A percentile compares a stretch with the other conserved stretches of the same genome.
phyloP scores from a whole-genome alignment of 208 protist species.

The Leishmania lainsoni region DNA sequence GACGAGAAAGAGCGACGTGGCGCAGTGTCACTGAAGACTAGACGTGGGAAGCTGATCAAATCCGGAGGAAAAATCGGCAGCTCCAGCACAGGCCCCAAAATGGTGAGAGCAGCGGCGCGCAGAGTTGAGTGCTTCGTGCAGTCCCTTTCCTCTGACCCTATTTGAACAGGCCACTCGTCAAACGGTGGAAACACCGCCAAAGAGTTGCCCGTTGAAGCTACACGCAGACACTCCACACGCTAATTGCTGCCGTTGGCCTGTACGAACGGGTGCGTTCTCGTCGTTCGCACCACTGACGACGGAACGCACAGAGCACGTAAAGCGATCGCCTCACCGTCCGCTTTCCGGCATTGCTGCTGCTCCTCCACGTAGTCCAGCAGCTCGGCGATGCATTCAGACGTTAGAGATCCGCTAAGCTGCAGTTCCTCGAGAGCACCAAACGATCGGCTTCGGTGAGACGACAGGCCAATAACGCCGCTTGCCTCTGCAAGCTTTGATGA shows the following conservation, averaged over 20 bases:
- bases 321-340: neutral
- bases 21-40: neutral
- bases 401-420: constrained; percentile 72
- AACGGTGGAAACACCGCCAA: neutral
- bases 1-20: neutral
- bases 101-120: neutral
- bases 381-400: constrained; percentile 41
- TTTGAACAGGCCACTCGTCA: neutral
- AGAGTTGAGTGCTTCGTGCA: neutral
- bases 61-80: neutral
- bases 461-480: neutral
- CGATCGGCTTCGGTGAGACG: neutral
- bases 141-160: neutral
- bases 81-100: neutral
- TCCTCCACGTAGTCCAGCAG: constrained; percentile 66
- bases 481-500: neutral
- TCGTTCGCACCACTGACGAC: constrained; percentile 22
- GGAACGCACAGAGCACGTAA: constrained; percentile 41
- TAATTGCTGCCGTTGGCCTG: constrained; percentile 25
- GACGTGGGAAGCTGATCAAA: neutral
- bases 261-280: constrained; percentile 43
- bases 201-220: neutral
- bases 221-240: constrained; percentile 8
- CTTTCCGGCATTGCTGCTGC: constrained; percentile 16
- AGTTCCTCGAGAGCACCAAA: constrained; percentile 49